Conservation (phyloP, 2,329 filamentous ascomycete genomes). For the Trichoderma simmonsii region DNA sequence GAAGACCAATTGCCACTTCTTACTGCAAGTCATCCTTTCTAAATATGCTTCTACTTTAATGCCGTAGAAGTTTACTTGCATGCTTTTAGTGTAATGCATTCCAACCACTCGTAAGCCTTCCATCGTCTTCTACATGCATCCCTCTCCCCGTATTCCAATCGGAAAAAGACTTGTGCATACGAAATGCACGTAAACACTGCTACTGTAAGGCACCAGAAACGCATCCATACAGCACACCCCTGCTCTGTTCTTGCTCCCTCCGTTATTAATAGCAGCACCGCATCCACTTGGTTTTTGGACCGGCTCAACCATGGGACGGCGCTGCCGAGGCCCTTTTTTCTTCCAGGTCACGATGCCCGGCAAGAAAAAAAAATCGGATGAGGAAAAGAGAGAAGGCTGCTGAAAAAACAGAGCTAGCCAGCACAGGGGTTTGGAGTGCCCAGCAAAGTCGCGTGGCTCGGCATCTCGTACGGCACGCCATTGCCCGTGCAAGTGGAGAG, state of each 20-base stretch:
- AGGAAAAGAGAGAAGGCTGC: not conserved
- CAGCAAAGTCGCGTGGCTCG: not conserved
- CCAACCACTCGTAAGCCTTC: not conserved
- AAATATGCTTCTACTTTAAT: not conserved
- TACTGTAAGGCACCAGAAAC: not conserved
- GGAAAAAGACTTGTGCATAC: not conserved
- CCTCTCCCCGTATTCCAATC: not conserved
- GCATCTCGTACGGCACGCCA: not conserved
- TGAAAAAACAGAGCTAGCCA: not conserved
- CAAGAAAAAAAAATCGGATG: not conserved
- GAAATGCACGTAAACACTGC: not conserved
- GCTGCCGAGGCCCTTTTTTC: not conserved
- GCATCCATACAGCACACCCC: not conserved
- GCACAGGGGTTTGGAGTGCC: not conserved
- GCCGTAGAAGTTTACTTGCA: not conserved
- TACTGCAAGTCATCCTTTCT: not conserved
- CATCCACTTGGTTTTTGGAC: not conserved
- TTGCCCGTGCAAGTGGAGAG: not conserved
- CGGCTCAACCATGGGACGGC: no score
- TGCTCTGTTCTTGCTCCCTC: not conserved
- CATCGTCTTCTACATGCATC: not conserved
- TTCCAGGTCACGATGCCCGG: not conserved
- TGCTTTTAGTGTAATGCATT: not conserved
- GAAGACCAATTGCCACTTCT: not conserved
- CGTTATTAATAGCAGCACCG: slow-evolving; percentile 15